Base-by-base conservation (phyloP, 495 filamentous ascomycete species). In the Penicillium verhagenii region DNA sequence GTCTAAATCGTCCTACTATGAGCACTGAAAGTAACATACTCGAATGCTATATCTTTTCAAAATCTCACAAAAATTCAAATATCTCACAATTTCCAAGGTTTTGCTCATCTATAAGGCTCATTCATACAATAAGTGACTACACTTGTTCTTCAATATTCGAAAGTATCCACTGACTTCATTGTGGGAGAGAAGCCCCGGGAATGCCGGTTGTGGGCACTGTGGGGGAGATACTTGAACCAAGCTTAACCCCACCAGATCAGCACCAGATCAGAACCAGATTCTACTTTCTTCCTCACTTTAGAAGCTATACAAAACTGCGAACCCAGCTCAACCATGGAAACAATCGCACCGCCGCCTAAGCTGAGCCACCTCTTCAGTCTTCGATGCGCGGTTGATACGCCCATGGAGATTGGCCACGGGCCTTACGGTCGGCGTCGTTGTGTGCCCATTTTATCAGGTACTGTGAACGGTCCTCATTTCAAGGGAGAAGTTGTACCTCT, bases 361-460 rank as follows among this genome's bases (percentile, higher is more conserved):
- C 49, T 67, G 31, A 65, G 50, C 19, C 58, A 71, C 33, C 60
- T 76, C 23, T 71, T 71, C 48, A 68, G 60, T 23, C 54, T 68
- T 1, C 60, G 57, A 3, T 70, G 68, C 40, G 57, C 57, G 24
- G 68, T 70, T 24, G 60, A 63, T 23, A 50, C 65, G 19, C 68
- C 68, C 1, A 51, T 70, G 31, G 68, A 71, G 43, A 66, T 68
- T 31, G 68, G 68, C 4, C 45, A 60, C 37, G 68, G 65, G 6
- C 61, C 68, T 4, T 68, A 63, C 47, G 68, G 68, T 28, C 60
- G 65, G 24, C 60, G 68, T 2, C 63, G 68, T 25, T 70, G 68
- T 19, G 61, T 71, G 11, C 65, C 65, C 7, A 71, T 68, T 18
- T 57, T 51, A 18, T 60, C 59, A 6, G 65, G 68, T 0, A 59